Base-by-base conservation (phyloP, 305 asterid genomes). In the Rubia peregrina region DNA sequence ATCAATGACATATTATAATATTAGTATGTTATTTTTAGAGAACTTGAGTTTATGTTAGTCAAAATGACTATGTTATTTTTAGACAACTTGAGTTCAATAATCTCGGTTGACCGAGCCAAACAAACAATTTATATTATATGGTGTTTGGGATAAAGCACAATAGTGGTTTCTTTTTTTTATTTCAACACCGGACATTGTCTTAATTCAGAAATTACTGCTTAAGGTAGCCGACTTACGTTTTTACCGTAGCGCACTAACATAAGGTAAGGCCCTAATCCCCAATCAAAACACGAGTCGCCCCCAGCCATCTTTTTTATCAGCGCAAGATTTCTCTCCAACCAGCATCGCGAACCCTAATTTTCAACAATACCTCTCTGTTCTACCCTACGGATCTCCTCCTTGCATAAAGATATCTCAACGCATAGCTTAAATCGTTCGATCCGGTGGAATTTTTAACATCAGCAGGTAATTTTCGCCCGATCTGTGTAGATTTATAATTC, bases 291-390 rank as follows among this genome's bases (percentile, higher is more conserved):
- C 57, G 16, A 51, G 57, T 51, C 57, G 21, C 57, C 53, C 56
- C 57, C 57, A 51, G 21, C 21, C 57, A 51, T 17, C 57, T 51
- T 51, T 51, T 51, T 51, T 51, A 51, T 51, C 22, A 9, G 9
- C 57, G 5, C 0, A 9, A 51, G 22, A 51, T 4, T 9, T 51
- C 22, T 51, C 57, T 51, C 56, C 17, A 12, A 46, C 16, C 8
- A 19, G n/a, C 40, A 10, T 13, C 55, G 13, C 73, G 51, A 74
- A 60, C 77, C 77, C 77, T 74, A 68, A 21, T 3, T 0, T 65
- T 17, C 55, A 44, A 9, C 67, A 5, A 6, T 16, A n/a, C 43
- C 61, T 19, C 42, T 61, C 55, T 5, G 38, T 30, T 19, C 12
- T 38, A 22, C 36, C 6, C 65, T 2, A 7, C 30, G 67, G 65